Conservation (phyloP, 179 eudicot species). For the Silene coronaria region DNA sequence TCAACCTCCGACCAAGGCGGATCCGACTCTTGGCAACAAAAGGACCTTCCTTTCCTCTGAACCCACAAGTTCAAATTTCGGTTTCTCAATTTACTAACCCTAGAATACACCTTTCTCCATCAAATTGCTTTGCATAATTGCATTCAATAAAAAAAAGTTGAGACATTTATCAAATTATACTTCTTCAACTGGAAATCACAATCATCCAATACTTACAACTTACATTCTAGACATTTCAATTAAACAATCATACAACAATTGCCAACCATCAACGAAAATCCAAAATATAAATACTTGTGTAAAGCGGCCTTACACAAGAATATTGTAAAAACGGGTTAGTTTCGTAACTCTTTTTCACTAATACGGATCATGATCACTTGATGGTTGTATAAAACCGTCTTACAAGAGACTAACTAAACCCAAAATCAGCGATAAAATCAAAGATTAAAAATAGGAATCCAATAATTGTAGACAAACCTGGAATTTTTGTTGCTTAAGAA, state of each 20-base stretch:
- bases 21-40: background rate
- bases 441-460: background rate
- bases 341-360: too few species aligned
- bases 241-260: background rate
- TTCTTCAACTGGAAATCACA: background rate
- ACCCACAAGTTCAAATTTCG: background rate
- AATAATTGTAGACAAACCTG: conserved; percentile 33
- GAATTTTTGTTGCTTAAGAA: conserved; percentile 83
- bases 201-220: background rate
- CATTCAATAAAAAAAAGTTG: background rate
- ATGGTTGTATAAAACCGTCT: too few species aligned
- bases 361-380: too few species aligned
- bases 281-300: too few species aligned
- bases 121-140: background rate
- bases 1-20: background rate
- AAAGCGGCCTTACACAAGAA: too few species aligned
- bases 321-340: too few species aligned
- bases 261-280: too few species aligned
- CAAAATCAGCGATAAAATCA: background rate
- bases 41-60: background rate
- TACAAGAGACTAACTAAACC: too few species aligned
- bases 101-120: background rate
- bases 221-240: background rate
- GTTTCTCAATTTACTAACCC: background rate
- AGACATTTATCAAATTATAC: background rate